Base-by-base conservation (phyloP, 2,329 filamentous ascomycete species). In the Paecilomyces variotii region DNA sequence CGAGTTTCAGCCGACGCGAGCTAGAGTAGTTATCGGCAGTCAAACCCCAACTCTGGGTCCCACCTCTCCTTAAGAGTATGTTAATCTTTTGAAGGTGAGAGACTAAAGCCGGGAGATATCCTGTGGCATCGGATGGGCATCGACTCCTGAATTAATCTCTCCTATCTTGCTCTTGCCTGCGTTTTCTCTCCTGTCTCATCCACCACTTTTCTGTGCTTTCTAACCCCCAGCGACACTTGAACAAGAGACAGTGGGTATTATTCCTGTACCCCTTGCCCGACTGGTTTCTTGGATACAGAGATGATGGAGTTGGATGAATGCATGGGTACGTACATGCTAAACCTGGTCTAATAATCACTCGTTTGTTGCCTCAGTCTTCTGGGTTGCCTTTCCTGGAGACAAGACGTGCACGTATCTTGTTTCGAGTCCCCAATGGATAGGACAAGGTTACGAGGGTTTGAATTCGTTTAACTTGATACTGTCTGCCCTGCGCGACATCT, bases 1-100 rank as follows among this genome's bases (percentile, higher is more conserved):
- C 27, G 50, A 52, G 50, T 52, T 52, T 52, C 50, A 52, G 50
- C 50, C 50, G 50, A 52, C 27, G 50, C 50, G 50, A 52, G 50
- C 50, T 52, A 19, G 19, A 19, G 19, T 19, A 19, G 19, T 19
- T 19, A 52, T 27, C 50, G 24, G 25, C 11, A 27, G 39, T 27
- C 50, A 52, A 52, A 52, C 50, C 27, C 50, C 50, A 52, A 52
- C 26, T 52, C 50, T 45, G 26, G 14, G 50, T 52, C 50, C 50
- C 50, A 52, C 50, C 50, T 28, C 50, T 52, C 50, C 50, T 28
- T 26, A 52, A 28, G 30, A 32, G 30, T 32, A 32, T 7, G 25
- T 28, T 52, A 45, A 45, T 52, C 27, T 28, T 52, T 52, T 52
- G 25, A 5, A 24, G 24, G 11, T 19, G 2, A 19, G 24, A 25